phyloP scores from a whole-genome alignment of 1,284 basidiomycete species.

The Melampsora larici-populina region DNA sequence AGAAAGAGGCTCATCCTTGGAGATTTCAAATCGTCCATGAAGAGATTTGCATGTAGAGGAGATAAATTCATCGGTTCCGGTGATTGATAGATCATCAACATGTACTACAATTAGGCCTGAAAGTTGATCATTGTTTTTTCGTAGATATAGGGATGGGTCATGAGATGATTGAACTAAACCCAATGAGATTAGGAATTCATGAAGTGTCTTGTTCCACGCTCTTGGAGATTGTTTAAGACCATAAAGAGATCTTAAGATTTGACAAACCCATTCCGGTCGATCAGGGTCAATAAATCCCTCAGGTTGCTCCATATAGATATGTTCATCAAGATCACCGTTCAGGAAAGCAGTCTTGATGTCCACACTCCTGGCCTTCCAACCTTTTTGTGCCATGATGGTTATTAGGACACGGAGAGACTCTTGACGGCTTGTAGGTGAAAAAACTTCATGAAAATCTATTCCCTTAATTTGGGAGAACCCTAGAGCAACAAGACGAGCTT shows the following conservation, averaged over 20 bases:
- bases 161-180: neutral
- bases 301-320: constrained; percentile 7
- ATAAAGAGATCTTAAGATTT: neutral
- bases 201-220: neutral
- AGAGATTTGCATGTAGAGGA: neutral
- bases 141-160: constrained; percentile 10
- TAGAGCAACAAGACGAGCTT: too few species aligned
- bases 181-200: neutral
- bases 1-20: neutral
- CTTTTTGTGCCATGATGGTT: neutral
- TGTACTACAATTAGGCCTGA: neutral
- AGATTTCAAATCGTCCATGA: too few species aligned
- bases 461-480: too few species aligned
- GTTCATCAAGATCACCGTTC: neutral
- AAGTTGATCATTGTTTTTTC: neutral
- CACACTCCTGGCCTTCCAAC: neutral
- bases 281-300: neutral
- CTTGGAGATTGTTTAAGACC: constrained; percentile 23
- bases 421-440: neutral
- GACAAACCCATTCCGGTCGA: neutral
- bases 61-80: neutral
- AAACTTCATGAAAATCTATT: neutral
- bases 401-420: neutral
- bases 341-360: constrained; percentile 13
- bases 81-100: constrained; percentile 9